A percentile compares a stretch with the other conserved stretches of the same genome.
phyloP scores from a whole-genome alignment of 2,329 filamentous ascomycete genomes.

The Truncatella angustata region DNA sequence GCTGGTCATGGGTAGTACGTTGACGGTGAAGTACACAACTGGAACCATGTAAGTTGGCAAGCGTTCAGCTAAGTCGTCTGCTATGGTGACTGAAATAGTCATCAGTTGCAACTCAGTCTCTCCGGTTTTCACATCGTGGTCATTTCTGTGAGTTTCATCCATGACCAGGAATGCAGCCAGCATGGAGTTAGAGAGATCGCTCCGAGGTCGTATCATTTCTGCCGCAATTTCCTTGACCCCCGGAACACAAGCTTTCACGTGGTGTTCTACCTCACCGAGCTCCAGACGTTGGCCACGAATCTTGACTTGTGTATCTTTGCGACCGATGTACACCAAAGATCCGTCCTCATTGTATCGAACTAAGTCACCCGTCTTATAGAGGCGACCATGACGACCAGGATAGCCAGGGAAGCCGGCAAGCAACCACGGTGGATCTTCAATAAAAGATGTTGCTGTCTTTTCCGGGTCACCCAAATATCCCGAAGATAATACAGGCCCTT shows the following conservation, averaged over 20 bases:
- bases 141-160: neutral
- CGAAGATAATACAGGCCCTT: conserved; percentile 24
- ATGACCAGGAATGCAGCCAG: too few relatives aligned
- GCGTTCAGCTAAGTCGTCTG: neutral
- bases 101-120: too few relatives aligned
- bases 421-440: conserved; percentile 36
- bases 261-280: conserved; percentile 10
- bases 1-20: neutral
- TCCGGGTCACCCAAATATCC: conserved; percentile 42
- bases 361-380: conserved; percentile 41
- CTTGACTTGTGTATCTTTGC: conserved; percentile 11
- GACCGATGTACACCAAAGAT: conserved; percentile 18
- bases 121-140: neutral
- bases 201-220: too few relatives aligned
- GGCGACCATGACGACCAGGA: conserved; percentile 13
- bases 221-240: too few relatives aligned
- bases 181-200: too few relatives aligned
- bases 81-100: neutral
- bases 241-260: too few relatives aligned
- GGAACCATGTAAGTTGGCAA: conserved; percentile 2
- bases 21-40: neutral
- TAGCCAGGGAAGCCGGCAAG: conserved; percentile 14
- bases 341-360: conserved; percentile 32
- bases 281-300: conserved; percentile 11
- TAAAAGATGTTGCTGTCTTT: conserved; percentile 40